Evolutionary conservation across 192 early-diverging fungal species (phyloP), one percentile per base, ranked within the genome.

Genomic region (Helicostylum pulchrum): DNA sequence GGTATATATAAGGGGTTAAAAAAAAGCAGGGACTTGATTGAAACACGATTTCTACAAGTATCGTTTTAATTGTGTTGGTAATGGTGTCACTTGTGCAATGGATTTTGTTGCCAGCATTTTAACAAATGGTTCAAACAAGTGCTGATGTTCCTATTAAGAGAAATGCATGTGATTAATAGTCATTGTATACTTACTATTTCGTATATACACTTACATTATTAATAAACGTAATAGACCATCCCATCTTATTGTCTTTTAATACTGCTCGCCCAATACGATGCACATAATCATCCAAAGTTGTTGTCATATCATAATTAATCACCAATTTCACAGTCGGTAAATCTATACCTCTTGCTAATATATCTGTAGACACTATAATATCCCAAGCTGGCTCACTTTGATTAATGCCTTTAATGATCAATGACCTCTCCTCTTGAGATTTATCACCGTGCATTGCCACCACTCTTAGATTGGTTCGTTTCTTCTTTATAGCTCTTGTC

Each of bases 211-310:
- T 61, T 72, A 75, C 77, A 44, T 76, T 68, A 47, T 85, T 85
- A 53, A 85, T 78, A 63, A 85, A 85, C 4, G 83, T 85, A 44
- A 85, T 79, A 2, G 80, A 76, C 78, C 83, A 83, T 4, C 80
- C 80, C 45, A 34, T 55, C 47, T 58, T 56, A n/a, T 53, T 36
- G 20, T 48, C 44, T 68, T 21, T 53, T 15, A 70, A 36, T 44
- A 70, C 62, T 15, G 79, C 83, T 19, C 83, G 67, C 11, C 83
- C 83, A 23, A 80, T 69, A 47, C 79, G 83, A 64, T 85, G 83
- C 1, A 82, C 72, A 53, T 85, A 85, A 34, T 85, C 83, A 15
- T 78, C 71, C n/a, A 85, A 49, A 23, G 83, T 74, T 8, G 71
- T 50, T 10, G 83, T 79, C 83, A 85, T 85, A 47, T 85, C 83